Evolutionary conservation across 805 yeast species (phyloP), one percentile per base, ranked within the genome.

Genomic region (Komagataella ulmi): DNA sequence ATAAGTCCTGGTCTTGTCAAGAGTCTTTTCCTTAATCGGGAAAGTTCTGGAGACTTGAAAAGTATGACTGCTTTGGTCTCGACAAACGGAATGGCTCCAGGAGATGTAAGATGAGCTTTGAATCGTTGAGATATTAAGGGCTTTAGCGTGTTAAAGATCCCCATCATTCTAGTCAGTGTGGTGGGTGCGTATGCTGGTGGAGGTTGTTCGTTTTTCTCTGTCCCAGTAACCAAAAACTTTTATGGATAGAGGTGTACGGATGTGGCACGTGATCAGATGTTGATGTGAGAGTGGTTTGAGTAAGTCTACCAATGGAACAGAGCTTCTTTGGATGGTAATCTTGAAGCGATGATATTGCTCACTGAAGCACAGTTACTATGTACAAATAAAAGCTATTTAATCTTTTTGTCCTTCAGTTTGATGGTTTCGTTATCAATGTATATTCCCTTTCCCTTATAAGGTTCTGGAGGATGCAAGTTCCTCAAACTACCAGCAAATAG

Each of bases 381-480:
- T 44, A 49, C 24, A 21, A 17, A 30, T 47, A 30, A 10, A 5
- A 1, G 1, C 65, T 76, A 91, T 81, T 93, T 91, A 66, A 91
- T 87, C 77, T 89, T 91, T 77, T 88, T 88, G 59, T 84, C 88
- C 77, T 93, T 93, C 63, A 91, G 74, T 65, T 81, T 83, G 66
- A 93, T 85, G 49, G 95, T 88, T 72, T 93, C 98, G 62, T 81
- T 85, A 67, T 90, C 86, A 50, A 93, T 84, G 65, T 85, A 93
- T 49, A 93, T 85, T 63, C 99, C 99, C 60, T 95, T 95, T 65
- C 99, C 99, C 72, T 93, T 93, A 68, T 93, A 93, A 45, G 97
- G 97, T 71, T 93, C 99, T 48, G 99, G 99, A 55, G 95, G 95
- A 65, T 87, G 88, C 74, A 80, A 80, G 59, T 79, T 79, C 66